These are phyloP conservation scores for Pyrenophora teres DNA, from an alignment of 2,329 filamentous ascomycete species.

Conservation along the genomic window DNA sequence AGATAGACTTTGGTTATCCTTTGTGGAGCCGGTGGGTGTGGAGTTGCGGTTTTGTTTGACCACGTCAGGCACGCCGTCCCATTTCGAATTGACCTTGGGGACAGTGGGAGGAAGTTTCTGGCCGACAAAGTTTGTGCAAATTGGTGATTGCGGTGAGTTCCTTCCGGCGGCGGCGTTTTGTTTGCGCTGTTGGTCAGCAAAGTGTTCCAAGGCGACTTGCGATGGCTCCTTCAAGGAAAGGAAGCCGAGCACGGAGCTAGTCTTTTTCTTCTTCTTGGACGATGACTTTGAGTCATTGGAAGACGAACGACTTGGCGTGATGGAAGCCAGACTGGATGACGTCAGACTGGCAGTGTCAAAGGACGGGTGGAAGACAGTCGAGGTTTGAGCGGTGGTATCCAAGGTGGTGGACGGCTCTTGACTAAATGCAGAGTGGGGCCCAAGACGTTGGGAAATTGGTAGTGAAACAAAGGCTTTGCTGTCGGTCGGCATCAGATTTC, in stretches of 20 bases:
- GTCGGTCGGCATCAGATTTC: conserved; percentile 36
- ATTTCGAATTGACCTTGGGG: conserved; percentile 60
- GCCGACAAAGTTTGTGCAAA: conserved; percentile 33
- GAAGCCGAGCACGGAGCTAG: conserved; percentile 50
- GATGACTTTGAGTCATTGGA: conserved; percentile 36
- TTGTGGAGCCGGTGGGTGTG: conserved; percentile 17
- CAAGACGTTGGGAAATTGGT: conserved; percentile 9
- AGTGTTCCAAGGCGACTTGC: conserved; percentile 52
- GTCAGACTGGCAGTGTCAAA: conserved; percentile 28
- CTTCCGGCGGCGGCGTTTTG: conserved; percentile 36
- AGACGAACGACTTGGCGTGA: conserved; percentile 28
- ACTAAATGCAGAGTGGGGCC: conserved; percentile 6
- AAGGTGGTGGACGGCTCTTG: conserved; percentile 14
- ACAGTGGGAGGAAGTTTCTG: conserved; percentile 55
- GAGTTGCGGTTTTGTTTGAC: conserved; percentile 36
- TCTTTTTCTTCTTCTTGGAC: conserved; percentile 42
- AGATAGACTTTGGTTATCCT: conserved; percentile 21
- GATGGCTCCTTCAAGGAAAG: conserved; percentile 57
- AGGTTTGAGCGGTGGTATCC: conserved; percentile 10
- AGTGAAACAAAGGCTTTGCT: conserved; percentile 27
- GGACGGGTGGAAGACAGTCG: conserved; percentile 15
- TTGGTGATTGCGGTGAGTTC: conserved; percentile 16
- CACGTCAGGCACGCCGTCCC: conserved; percentile 56
- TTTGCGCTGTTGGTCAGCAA: conserved; percentile 51
- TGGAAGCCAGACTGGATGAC: conserved; percentile 43